Evolutionary conservation across 2,329 filamentous ascomycete species (phyloP), one percentile per base, ranked within the genome.

Genomic region (Penicillium sp.): DNA sequence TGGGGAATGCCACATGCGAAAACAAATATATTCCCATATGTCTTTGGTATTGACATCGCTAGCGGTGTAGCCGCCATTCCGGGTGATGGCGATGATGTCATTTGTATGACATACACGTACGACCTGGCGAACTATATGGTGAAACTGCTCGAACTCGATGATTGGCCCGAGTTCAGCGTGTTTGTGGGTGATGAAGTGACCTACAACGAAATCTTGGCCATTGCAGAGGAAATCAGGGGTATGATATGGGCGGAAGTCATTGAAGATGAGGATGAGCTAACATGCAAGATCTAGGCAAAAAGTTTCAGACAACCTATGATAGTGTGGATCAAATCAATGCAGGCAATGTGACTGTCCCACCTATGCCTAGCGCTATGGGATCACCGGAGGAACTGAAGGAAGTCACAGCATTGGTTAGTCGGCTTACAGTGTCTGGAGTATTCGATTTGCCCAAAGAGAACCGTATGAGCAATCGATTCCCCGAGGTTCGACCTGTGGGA

Each of bases 51-150:
- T 19, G 80, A 84, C 63, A 75, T 83, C 10, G 56, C 66, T 3
- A 73, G 74, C 59, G 77, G 79, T 13, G 69, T 69, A 3, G 83
- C 83, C 1, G 80, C 77, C 11, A 78, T 84, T 19, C 82, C 83
- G 0, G 82, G 81, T 0, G 72, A 77, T 22, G 83, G 83, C 0
- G 71, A 80, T n/a, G 73, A 70, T 6, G 69, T 69, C 3, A 72
- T 81, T 9, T 68, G 74, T 3, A 80, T 83, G 66, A 85, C 82
- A 0, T 79, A 83, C 63, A 81, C 77, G 1, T 69, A 69, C 4
- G 83, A 85, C 63, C 70, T 85, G 41, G 82, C 77, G 3, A 74
- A 68, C 37, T 83, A 81, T 55, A 73, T 83, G 5, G 76, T 74
- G 7, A 74, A 73, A 4, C 57, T 74, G 3, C 62, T 85, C 14